Evolutionary conservation across 768 basidiomycete genomes (phyloP).

Genomic region (Chlorophyllum brunneum): DNA sequence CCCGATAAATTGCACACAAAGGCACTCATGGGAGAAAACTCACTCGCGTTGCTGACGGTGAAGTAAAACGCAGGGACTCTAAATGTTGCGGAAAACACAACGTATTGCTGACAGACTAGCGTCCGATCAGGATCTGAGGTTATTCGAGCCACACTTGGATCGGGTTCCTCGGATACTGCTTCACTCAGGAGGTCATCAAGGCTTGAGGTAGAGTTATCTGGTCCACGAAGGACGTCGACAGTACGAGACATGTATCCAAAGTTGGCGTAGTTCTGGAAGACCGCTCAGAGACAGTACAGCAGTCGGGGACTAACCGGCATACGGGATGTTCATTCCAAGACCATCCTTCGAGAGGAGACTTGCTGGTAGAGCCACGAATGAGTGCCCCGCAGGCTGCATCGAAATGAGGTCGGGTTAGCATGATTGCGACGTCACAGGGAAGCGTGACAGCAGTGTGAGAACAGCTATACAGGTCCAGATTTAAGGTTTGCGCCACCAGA

Average conservation of each 20-base stretch:
- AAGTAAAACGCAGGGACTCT: conserved; percentile 86
- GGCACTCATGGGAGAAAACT: conserved; percentile 30
- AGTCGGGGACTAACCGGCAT: background rate
- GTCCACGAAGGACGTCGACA: background rate
- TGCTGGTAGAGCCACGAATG: conserved; percentile 20
- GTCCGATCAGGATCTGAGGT: conserved; percentile 20
- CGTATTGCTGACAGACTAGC: conserved; percentile 55
- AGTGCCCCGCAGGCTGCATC: conserved; percentile 54
- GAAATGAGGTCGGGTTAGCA: conserved; percentile 59
- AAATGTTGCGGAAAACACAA: conserved; percentile 77
- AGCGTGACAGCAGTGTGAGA: conserved; percentile 20
- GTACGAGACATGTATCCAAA: conserved; percentile 47
- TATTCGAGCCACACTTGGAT: conserved; percentile 28
- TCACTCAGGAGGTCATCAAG: conserved; percentile 12
- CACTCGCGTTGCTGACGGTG: conserved; percentile 61
- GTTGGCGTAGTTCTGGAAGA: conserved; percentile 28
- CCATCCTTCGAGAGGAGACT: conserved; percentile 40
- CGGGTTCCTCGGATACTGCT: conserved; percentile 30
- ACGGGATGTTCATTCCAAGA: conserved; percentile 19
- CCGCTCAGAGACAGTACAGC: conserved; percentile 7
- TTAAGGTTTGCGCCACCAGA: conserved; percentile 63
- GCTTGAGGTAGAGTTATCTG: background rate
- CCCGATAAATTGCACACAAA: conserved; percentile 12
- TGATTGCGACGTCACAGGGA: conserved; percentile 20
- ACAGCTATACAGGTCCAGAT: conserved; percentile 41